phyloP scores from a whole-genome alignment of 2,329 filamentous ascomycete genomes.

The Hypoxylon sp. region DNA sequence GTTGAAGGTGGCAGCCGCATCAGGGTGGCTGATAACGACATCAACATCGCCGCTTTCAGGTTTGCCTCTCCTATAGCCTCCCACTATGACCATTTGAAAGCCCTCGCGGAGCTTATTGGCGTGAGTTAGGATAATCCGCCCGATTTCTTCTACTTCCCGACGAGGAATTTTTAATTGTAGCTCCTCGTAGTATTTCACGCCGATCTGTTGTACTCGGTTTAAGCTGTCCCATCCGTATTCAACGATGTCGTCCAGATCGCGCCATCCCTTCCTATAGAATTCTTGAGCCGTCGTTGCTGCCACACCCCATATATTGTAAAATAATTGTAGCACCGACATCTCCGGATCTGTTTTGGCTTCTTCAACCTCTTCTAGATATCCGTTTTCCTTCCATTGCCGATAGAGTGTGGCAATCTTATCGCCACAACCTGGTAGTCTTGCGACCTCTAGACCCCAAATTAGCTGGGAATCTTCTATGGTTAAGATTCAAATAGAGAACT shows the following conservation, averaged over 20 bases:
- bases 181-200: slow-evolving; percentile 93
- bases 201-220: slow-evolving; percentile 89
- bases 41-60: slow-evolving; percentile 84
- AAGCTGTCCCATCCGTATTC: slow-evolving; percentile 84
- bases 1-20: slow-evolving; percentile 76
- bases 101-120: slow-evolving; percentile 73
- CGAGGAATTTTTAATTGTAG: slow-evolving; percentile 80
- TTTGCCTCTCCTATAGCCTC: slow-evolving; percentile 87
- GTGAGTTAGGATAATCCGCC: slow-evolving; percentile 72
- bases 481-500: slow-evolving; percentile 56
- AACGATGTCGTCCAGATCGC: slow-evolving; percentile 86
- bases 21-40: slow-evolving; percentile 83
- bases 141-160: slow-evolving; percentile 79
- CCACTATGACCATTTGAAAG: slow-evolving; percentile 75
- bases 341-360: slow-evolving; percentile 75
- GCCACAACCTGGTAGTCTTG: slow-evolving; percentile 82
- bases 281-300: slow-evolving; percentile 84
- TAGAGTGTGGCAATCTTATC: slow-evolving; percentile 84
- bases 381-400: slow-evolving; percentile 77
- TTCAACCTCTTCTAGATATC: slow-evolving; percentile 73
- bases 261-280: slow-evolving; percentile 86
- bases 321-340: slow-evolving; percentile 75
- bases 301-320: slow-evolving; percentile 94
- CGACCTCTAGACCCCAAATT: slow-evolving; percentile 59
- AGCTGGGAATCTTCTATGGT: slow-evolving; percentile 26